Percentiles rank a stretch among this genome's conserved stretches.
phyloP scores from a whole-genome alignment of 106 monocot genomes.

The Agapanthus africanus region DNA sequence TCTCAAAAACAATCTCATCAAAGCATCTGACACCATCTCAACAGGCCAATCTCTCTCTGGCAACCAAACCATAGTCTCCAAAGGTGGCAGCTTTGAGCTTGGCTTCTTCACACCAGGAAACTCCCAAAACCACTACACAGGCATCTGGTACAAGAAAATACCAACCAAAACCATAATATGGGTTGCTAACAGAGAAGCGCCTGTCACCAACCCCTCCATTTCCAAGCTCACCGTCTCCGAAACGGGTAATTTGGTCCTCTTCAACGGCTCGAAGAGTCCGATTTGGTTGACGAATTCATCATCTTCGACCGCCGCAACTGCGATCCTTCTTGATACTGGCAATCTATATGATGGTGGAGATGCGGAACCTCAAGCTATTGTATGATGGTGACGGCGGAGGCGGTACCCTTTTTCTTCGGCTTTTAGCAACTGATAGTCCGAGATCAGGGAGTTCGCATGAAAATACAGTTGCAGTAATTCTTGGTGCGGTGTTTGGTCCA shows the following conservation, averaged over 20 bases:
- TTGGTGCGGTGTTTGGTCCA: conserved; percentile 4
- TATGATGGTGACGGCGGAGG: conserved; percentile 6
- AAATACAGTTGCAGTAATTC: background rate
- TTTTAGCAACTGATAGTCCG: conserved; percentile 23
- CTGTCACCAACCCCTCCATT: conserved; percentile 7
- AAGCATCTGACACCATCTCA: conserved; percentile 1
- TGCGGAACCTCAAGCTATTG: conserved; percentile 19
- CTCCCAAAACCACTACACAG: conserved; percentile 19
- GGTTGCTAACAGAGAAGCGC: conserved; percentile 34
- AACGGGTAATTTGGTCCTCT: conserved; percentile 29
- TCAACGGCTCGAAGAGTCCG: conserved; percentile 13
- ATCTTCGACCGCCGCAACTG: background rate
- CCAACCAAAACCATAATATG: conserved; percentile 26
- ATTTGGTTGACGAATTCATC: conserved; percentile 29
- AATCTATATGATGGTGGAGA: conserved; percentile 13
- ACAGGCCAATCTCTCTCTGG: conserved; percentile 5
- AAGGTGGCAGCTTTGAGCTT: conserved; percentile 14
- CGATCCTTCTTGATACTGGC: conserved; percentile 10
- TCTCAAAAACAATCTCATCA: background rate
- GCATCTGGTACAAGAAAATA: conserved; percentile 41
- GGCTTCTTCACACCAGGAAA: conserved; percentile 28
- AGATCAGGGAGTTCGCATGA: conserved; percentile 8
- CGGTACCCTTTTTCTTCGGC: conserved; percentile 23
- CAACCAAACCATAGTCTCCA: conserved; percentile 13
- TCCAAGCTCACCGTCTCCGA: conserved; percentile 30